Conservation (phyloP, 1,284 basidiomycete species). For the Boletus semigastroideus region DNA sequence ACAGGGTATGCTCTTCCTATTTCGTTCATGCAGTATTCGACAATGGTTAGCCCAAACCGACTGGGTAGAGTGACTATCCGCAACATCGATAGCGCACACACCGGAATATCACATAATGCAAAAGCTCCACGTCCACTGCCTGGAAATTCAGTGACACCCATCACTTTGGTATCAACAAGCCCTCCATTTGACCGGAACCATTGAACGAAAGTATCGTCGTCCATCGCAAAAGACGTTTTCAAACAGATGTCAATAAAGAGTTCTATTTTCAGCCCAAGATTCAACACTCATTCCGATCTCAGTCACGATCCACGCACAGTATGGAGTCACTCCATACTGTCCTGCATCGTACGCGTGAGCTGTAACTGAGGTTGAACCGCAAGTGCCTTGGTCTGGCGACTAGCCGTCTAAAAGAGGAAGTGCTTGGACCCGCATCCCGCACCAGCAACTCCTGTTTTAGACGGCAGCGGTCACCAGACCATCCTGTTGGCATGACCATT, state of each 20-base stretch:
- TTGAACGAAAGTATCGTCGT: conserved; percentile 30
- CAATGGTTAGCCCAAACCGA: background rate
- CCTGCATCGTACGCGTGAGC: no score
- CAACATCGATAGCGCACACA: conserved; percentile 34
- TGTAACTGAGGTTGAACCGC: no score
- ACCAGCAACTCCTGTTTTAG: no score
- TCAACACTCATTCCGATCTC: no score
- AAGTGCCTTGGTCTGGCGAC: no score
- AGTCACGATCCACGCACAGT: no score
- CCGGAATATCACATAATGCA: conserved; percentile 71
- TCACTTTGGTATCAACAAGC: conserved; percentile 39
- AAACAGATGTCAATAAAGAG: conserved; percentile 9
- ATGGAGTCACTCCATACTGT: no score
- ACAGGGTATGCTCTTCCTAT: conserved; percentile 74
- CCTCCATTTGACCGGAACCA: conserved; percentile 49
- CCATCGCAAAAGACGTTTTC: background rate
- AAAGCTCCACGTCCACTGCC: conserved; percentile 69
- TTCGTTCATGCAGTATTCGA: background rate
- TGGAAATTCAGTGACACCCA: conserved; percentile 53
- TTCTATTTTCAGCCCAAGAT: no score
- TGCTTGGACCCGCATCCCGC: no score
- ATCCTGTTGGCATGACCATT: no score
- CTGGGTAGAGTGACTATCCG: background rate
- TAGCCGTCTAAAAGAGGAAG: no score
- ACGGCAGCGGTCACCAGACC: no score